A percentile compares a stretch with the other conserved stretches of the same genome.
Conservation (phyloP, 345 rosid genomes). For the Erysimum cheiranthoides region DNA sequence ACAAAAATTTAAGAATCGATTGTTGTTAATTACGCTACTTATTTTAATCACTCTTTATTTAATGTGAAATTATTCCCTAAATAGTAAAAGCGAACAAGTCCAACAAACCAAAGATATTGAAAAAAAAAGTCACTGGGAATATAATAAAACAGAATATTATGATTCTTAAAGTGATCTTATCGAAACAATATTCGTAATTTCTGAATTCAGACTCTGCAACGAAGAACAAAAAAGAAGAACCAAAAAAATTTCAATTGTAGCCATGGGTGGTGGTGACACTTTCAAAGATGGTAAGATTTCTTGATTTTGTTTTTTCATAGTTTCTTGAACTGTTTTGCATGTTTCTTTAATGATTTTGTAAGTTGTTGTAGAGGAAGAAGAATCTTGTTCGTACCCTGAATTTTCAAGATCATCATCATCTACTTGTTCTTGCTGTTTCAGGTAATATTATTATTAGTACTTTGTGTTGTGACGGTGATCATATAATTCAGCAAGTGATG, state of each 20-base stretch:
- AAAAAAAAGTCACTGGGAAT: not conserved
- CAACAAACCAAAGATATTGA: not conserved
- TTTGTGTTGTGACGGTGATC: slow-evolving; percentile 1
- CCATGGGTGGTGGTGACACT: slow-evolving; percentile 43
- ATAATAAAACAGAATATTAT: not conserved
- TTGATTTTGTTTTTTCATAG: not conserved
- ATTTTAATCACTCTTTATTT: not conserved
- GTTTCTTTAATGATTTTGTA: slow-evolving; percentile 5
- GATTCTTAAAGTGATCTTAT: not conserved
- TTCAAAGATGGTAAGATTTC: slow-evolving; percentile 33
- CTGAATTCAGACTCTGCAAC: not conserved
- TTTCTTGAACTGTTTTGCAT: slow-evolving; percentile 22
- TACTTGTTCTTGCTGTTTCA: slow-evolving; percentile 26
- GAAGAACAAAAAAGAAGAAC: not conserved
- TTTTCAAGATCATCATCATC: slow-evolving; percentile 30
- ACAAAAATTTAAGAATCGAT: not conserved
- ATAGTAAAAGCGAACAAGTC: slow-evolving; percentile 4
- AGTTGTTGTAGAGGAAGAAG: slow-evolving; percentile 46
- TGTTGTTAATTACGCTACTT: not conserved
- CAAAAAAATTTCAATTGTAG: not conserved
- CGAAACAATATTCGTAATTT: not conserved
- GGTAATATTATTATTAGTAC: slow-evolving; percentile 30
- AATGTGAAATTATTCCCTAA: slow-evolving; percentile 2
- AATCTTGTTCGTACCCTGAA: slow-evolving; percentile 31
- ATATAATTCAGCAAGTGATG: not conserved